Conservation (phyloP, 2,329 filamentous ascomycete genomes). For the Diaporthe longicolla region DNA sequence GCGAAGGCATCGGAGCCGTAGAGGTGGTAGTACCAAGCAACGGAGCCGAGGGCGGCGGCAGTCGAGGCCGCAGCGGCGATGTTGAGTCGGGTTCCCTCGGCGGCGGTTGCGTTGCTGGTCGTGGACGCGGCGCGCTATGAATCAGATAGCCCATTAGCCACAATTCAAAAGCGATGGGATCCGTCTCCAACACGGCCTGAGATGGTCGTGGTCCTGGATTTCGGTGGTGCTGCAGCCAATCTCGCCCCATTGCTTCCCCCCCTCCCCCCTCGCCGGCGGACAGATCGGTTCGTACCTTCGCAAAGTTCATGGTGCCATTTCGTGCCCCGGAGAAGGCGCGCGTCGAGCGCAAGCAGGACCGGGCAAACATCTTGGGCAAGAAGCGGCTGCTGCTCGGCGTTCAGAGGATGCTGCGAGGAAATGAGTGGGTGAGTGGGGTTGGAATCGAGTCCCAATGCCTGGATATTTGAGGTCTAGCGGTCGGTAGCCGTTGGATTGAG, state of each 20-base stretch:
- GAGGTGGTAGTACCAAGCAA: conserved; percentile 97
- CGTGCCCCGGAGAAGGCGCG: conserved; percentile 85
- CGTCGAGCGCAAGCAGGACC: conserved; percentile 90
- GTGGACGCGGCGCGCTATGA: conserved; percentile 77
- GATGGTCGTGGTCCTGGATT: background rate
- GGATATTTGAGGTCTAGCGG: conserved; percentile 46
- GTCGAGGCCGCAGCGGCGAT: conserved; percentile 89
- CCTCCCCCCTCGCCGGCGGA: conserved; percentile 9
- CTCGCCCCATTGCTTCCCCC: background rate
- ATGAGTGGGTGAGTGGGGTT: conserved; percentile 49
- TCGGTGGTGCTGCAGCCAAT: conserved; percentile 1
- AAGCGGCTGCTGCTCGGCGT: conserved; percentile 58
- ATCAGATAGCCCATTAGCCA: conserved; percentile 33
- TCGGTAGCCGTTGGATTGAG: conserved; percentile 44
- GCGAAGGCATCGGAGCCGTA: conserved; percentile 91
- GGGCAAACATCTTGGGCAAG: conserved; percentile 86
- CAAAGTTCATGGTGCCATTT: conserved; percentile 79
- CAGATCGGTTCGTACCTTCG: conserved; percentile 72
- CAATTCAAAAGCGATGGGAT: conserved; percentile 21
- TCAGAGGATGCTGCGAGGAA: conserved; percentile 51
- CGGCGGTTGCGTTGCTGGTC: conserved; percentile 78
- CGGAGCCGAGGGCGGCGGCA: conserved; percentile 86
- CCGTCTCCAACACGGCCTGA: conserved; percentile 18
- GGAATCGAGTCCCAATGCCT: conserved; percentile 56
- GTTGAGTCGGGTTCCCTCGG: conserved; percentile 78